phyloP scores from a whole-genome alignment of 1,139 yeast genomes.

The Yamadazyma conglobata region DNA sequence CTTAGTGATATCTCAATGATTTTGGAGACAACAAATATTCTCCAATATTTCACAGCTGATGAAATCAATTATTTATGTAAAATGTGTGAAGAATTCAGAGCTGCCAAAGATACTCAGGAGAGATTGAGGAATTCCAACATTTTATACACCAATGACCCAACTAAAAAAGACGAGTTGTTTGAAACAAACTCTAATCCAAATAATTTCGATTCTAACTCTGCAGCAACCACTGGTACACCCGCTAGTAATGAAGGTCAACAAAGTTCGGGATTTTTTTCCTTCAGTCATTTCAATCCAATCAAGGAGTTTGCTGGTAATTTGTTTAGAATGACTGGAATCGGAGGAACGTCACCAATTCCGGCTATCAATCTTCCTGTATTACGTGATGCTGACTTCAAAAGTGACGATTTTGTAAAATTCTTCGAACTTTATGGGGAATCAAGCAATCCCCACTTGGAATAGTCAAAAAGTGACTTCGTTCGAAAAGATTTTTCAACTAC shows the following conservation, averaged over 20 bases:
- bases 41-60: conserved; percentile 35
- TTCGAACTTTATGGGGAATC: conserved; percentile 40
- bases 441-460: conserved; percentile 13
- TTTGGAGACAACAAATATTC: conserved; percentile 40
- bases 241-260: too few relatives aligned
- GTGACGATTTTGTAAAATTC: conserved; percentile 37
- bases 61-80: conserved; percentile 38
- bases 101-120: conserved; percentile 36
- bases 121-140: conserved; percentile 16
- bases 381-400: conserved; percentile 14
- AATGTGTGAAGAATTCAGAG: conserved; percentile 39
- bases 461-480: background rate
- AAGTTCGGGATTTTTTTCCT: background rate
- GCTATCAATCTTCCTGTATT: conserved; percentile 5
- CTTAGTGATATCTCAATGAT: conserved; percentile 26
- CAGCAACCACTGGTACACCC: too few relatives aligned
- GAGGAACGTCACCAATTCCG: background rate
- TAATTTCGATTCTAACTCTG: too few relatives aligned
- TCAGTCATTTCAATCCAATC: conserved; percentile 6
- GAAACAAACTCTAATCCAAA: too few relatives aligned
- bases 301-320: conserved; percentile 7
- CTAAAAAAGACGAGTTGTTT: too few relatives aligned
- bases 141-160: conserved; percentile 5
- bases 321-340: conserved; percentile 5
- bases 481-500: too few relatives aligned